Evolutionary conservation across 345 rosid genomes (phyloP).

Genomic region (Psidium friedrichsthalianum): DNA sequence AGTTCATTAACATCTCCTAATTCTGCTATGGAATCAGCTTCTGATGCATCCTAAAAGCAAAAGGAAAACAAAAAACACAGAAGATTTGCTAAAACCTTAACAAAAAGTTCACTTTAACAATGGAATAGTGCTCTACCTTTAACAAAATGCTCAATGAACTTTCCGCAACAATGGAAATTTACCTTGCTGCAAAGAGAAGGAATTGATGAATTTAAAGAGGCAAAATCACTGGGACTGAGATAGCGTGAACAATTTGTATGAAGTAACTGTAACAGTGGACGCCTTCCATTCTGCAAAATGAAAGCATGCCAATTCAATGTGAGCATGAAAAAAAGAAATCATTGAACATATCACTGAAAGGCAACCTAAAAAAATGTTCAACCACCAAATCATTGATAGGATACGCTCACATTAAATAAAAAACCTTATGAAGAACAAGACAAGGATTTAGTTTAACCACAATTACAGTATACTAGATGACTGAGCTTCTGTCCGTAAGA

Average conservation of each 20-base stretch:
- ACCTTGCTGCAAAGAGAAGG: conserved; percentile 65
- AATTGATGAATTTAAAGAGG: conserved; percentile 49
- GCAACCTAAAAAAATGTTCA: background rate
- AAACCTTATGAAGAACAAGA: background rate
- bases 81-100: background rate
- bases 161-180: background rate
- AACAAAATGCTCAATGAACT: no score
- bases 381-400: background rate
- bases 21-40: conserved; percentile 22
- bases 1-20: conserved; percentile 19
- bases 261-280: conserved; percentile 64
- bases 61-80: background rate
- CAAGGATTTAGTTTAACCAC: background rate
- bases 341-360: background rate
- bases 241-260: conserved; percentile 73
- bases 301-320: background rate
- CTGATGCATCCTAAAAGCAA: conserved; percentile 35
- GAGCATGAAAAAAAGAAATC: background rate
- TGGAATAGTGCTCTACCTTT: background rate
- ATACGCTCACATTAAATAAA: background rate
- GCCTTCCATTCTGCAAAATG: conserved; percentile 62
- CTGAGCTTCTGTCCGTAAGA: background rate
- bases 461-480: background rate
- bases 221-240: conserved; percentile 63
- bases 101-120: no score